These are phyloP conservation scores for Psilocybe azurescens DNA, from an alignment of 768 basidiomycete species.

Conservation along the genomic window DNA sequence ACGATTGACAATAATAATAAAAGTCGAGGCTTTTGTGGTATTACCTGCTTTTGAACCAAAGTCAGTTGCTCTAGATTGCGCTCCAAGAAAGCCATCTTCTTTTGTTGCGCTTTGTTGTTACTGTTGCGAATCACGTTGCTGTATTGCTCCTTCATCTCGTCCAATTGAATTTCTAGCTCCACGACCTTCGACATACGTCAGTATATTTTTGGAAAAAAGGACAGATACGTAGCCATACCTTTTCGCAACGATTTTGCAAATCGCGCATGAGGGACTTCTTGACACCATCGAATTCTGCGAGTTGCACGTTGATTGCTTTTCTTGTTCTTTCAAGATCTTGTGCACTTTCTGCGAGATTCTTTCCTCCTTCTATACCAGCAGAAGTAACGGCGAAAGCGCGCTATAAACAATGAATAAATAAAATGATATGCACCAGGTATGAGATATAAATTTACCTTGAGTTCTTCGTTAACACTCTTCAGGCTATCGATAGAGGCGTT, in stretches of 20 bases:
- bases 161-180: constrained; percentile 97
- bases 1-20: constrained; percentile 20
- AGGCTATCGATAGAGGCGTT: constrained; percentile 90
- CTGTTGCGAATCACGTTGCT: constrained; percentile 98
- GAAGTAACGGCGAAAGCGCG: constrained; percentile 97
- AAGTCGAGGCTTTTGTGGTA: constrained; percentile 1
- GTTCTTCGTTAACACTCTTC: constrained; percentile 96
- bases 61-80: constrained; percentile 96
- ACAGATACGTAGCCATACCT: constrained; percentile 55
- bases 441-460: constrained; percentile 69
- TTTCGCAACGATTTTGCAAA: constrained; percentile 98
- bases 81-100: constrained; percentile 99
- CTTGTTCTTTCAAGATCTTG: constrained; percentile 96
- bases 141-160: constrained; percentile 99
- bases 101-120: constrained; percentile 98
- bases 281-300: constrained; percentile 97
- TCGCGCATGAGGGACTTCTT: constrained; percentile 99
- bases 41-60: constrained; percentile 95
- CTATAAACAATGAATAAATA: constrained; percentile 43
- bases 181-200: constrained; percentile 71
- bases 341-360: constrained; percentile 95
- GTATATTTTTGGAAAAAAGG: neutral
- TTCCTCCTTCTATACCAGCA: constrained; percentile 96
- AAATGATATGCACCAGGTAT: neutral
- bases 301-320: constrained; percentile 96